phyloP scores from a whole-genome alignment of 2,329 filamentous ascomycete genomes.

The Trichoderma pleuroti region DNA sequence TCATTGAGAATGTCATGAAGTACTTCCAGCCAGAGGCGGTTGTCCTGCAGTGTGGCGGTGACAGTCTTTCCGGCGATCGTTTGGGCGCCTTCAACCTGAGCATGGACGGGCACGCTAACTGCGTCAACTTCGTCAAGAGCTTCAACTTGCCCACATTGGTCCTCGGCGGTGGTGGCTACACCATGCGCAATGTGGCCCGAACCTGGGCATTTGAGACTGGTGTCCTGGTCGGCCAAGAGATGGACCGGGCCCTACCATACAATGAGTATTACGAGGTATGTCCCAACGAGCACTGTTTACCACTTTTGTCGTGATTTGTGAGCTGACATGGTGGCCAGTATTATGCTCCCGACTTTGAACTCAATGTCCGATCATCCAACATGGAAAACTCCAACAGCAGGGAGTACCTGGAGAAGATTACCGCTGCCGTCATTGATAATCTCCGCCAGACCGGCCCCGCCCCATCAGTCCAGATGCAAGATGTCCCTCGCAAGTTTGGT shows the following conservation, averaged over 20 bases:
- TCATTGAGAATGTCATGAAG: constrained; percentile 80
- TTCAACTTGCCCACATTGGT: constrained; percentile 85
- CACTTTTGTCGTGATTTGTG: background rate
- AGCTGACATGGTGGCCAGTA: constrained; percentile 54
- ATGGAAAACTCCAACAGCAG: constrained; percentile 88
- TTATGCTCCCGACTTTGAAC: constrained; percentile 84
- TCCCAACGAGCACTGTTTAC: background rate
- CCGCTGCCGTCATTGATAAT: constrained; percentile 79
- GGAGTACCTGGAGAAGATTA: constrained; percentile 78
- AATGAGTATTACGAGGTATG: constrained; percentile 87
- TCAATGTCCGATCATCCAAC: constrained; percentile 84
- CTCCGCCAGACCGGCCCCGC: constrained; percentile 79
- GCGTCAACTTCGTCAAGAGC: constrained; percentile 85
- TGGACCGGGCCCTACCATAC: constrained; percentile 81
- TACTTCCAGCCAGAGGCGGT: constrained; percentile 89
- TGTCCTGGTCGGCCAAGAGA: constrained; percentile 75
- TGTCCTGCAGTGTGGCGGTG: constrained; percentile 92
- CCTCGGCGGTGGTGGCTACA: constrained; percentile 93
- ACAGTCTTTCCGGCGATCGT: constrained; percentile 89
- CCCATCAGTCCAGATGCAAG: constrained; percentile 88
- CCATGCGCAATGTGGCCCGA: constrained; percentile 91
- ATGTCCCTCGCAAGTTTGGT: constrained; percentile 61
- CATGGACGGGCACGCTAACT: constrained; percentile 92
- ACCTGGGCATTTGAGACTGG: constrained; percentile 98
- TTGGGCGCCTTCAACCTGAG: constrained; percentile 97